Conservation (phyloP, 129 eudicot species). For the Heracleum sosnowskyi region DNA sequence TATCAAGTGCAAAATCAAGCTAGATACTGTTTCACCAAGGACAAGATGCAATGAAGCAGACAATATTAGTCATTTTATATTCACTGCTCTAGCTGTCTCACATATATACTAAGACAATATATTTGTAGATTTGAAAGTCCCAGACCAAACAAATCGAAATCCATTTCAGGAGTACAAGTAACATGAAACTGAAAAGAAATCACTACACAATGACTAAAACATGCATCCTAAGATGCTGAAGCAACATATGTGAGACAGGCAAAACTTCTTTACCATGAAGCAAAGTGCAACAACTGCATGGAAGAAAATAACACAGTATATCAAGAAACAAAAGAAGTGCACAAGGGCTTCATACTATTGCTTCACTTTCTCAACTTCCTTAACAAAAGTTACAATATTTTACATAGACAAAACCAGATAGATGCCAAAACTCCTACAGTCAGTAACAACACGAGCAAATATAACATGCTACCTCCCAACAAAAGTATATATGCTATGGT, state of each 20-base stretch:
- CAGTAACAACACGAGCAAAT: slow-evolving; percentile 11
- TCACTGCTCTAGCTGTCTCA: background rate
- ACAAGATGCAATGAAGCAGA: slow-evolving; percentile 21
- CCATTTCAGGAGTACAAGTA: background rate
- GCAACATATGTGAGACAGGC: background rate
- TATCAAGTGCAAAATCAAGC: slow-evolving; percentile 29
- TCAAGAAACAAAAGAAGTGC: background rate
- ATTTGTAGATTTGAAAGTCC: too few species aligned
- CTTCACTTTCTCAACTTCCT: slow-evolving; percentile 5
- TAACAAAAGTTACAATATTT: slow-evolving; percentile 13
- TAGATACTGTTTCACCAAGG: slow-evolving; percentile 25
- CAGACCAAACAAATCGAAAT: too few species aligned
- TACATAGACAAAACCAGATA: slow-evolving; percentile 16
- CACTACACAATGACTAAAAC: background rate
- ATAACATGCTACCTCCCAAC: background rate
- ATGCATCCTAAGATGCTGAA: background rate
- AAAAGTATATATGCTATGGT: background rate
- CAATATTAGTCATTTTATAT: slow-evolving; percentile 23
- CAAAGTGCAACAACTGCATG: background rate
- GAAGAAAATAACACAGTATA: background rate
- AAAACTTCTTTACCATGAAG: background rate
- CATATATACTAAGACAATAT: too few species aligned
- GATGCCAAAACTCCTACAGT: slow-evolving; percentile 18
- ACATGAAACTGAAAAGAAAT: background rate
- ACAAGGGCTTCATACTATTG: background rate